phyloP scores from a whole-genome alignment of 257 asterid species.

The Solanum peruvianum region DNA sequence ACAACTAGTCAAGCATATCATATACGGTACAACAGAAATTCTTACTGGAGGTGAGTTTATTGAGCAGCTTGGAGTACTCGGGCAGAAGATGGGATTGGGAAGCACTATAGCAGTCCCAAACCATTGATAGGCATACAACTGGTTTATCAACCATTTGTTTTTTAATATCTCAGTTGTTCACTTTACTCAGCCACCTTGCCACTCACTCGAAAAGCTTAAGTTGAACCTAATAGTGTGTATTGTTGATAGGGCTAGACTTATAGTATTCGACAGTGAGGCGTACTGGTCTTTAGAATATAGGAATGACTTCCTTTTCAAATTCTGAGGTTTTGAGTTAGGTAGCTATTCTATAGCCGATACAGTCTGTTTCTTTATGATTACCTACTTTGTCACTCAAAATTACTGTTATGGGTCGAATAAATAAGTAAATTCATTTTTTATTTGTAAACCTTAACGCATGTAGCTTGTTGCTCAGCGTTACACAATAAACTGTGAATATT shows the following conservation, averaged over 20 bases:
- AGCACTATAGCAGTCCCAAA: slow-evolving; percentile 3
- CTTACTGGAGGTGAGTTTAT: slow-evolving; percentile 85
- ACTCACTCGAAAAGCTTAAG: background rate
- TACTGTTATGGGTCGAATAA: background rate
- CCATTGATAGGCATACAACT: background rate
- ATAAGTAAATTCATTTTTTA: background rate
- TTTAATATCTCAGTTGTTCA: background rate
- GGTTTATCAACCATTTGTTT: background rate
- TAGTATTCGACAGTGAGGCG: background rate
- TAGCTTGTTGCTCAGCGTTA: background rate
- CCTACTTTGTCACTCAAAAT: background rate
- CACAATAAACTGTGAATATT: too few relatives aligned
- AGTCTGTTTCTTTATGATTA: background rate
- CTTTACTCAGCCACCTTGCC: background rate
- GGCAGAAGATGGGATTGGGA: slow-evolving; percentile 83
- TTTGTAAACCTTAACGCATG: background rate
- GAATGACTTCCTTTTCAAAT: background rate
- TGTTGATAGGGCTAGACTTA: background rate
- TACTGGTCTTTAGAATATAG: background rate
- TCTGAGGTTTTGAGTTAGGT: background rate
- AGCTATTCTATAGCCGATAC: background rate
- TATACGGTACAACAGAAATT: slow-evolving; percentile 86
- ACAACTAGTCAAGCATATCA: slow-evolving; percentile 62
- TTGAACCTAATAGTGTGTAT: background rate
- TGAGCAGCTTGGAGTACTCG: slow-evolving; percentile 66